Base-by-base conservation (phyloP, 2,329 filamentous ascomycete genomes). In the Claviceps capensis region DNA sequence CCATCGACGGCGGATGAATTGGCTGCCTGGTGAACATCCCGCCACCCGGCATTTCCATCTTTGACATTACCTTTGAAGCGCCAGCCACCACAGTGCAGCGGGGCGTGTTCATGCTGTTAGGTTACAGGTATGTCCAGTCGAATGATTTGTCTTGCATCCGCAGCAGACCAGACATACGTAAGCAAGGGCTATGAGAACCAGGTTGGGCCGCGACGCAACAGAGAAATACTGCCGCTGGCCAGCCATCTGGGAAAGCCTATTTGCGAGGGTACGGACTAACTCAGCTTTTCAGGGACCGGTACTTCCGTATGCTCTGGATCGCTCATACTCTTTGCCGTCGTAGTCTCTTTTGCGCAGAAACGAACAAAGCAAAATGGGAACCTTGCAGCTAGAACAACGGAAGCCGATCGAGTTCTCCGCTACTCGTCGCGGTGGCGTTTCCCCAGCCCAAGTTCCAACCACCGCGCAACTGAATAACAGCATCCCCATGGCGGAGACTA, bases 401-500 rank as follows among this genome's bases (percentile, higher is more conserved):
- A 34, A 11, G 30, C 30, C 30, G 30, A 34, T 34, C 9, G 30
- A 34, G 9, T 11, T 34, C 30, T 34, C 30, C 30, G 30, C 30
- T 34, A 11, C 30, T 34, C 30, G 30, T 9, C 30, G 13, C 22
- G 13, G 42, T 44, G 43, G 43, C 23, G 42, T 44, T 46, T 46
- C 23, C 16, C 4, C 50, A 51, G 38, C 45, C 7, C n/a, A n/a
- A 13, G 19, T 19, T 19, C 50, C 38, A 48, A 37, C 44, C 44
- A 48, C 50, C 45, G 26, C 38, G 26, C 42, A 43, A 37, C 23
- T 6, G 17, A 11, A 34, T 3, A 42, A 17, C 40, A 42, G 40
- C 40, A 34, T 34, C 38, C 36, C 51, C 50, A 58, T 57, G 53
- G 34, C 53, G 19, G 52, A 52, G 41, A 46, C 51, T 48, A 57